Evolutionary conservation across 768 basidiomycete species (phyloP), one percentile per base, ranked within the genome.

Genomic region (Termitomyces sp.): DNA sequence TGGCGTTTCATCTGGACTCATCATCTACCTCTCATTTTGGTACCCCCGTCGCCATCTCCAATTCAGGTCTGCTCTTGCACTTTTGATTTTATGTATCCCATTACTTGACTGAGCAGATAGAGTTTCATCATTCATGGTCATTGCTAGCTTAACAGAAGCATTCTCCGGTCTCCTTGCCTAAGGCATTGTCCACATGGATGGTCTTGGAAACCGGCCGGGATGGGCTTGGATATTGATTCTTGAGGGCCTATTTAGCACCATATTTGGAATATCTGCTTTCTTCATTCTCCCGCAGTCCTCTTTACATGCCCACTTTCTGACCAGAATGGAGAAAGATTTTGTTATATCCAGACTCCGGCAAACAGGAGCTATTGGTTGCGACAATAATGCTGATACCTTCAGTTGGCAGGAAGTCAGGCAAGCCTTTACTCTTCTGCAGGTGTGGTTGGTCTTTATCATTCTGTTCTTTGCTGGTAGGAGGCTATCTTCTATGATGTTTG

Each of bases 231-330:
- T 58, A 22, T 58, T 58, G 9, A 53, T 54, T 12, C 57, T 86
- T 38, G 82, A 89, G 68, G 88, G 88, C 2, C 69, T 80, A 2
- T 82, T 90, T 67, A 87, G 86, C 0, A 70, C 81, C 53, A 50
- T 80, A 3, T 82, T 86, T 59, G 89, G 86, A 6, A 33, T 80
- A 5, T 24, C 66, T 4, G 73, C 80, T 0, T 86, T 76, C 72
- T 72, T 77, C 62, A 53, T 85, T 40, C 70, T 84, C 45, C 79
- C 84, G 13, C 61, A 67, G 38, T 72, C 76, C 0, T 78, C 82
- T 2, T 64, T 62, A 6, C 67, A 71, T 20, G 77, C 82, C 2
- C 71, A 69, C 49, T 86, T 87, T 74, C 71, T 89, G 28, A 77
- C 68, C 2, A 58, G 67, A 16, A 63, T 77, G 24, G 84, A 87